Evolutionary conservation across 495 filamentous ascomycete genomes (phyloP), one percentile per base, ranked within the genome.

Genomic region (Penicillium subrubescens): DNA sequence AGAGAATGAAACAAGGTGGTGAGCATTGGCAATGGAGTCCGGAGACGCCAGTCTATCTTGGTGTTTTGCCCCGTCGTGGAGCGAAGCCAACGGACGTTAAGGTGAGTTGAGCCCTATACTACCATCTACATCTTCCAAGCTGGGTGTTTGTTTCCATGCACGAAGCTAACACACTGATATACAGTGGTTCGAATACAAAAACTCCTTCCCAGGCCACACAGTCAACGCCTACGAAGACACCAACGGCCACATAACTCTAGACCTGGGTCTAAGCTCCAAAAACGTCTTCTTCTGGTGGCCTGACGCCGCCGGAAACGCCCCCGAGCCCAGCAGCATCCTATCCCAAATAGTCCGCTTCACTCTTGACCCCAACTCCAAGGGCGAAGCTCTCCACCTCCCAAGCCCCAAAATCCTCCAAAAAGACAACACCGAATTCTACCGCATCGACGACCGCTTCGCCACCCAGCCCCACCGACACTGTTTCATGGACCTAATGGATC

Each of bases 251-350:
- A 73, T 87, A 7, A 70, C 82, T 11, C 75, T 83, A 63, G 84
- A 87, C 67, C 73, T 87, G 5, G 83, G 82, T n/a, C 77, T 87
- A 0, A 82, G 82, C 3, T 79, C 84, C 57, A 80, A 81, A 19
- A 85, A 86, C 65, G 82, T 85, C 17, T 86, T 86, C 71, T 86
- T 81, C 73, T 86, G 77, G 72, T 86, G 83, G 69, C 84, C 84
- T 2, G 82, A 82, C 10, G 76, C 79, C 19, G 63, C 73, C 48
- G 37, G 67, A 29, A 48, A 72, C 63, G n/a, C 71, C 43, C 31
- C 65, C 60, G 55, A 50, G 21, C 39, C 72, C 68, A 11, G 68
- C 68, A 31, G 34, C 67, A 23, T 72, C 65, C 29, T 73, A 61
- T 65, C 73, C 69, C 29, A 74, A 65, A 62, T 79, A 71, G 68